Evolutionary conservation across 2,329 filamentous ascomycete species (phyloP).

Genomic region (Colletotrichum shisoi): DNA sequence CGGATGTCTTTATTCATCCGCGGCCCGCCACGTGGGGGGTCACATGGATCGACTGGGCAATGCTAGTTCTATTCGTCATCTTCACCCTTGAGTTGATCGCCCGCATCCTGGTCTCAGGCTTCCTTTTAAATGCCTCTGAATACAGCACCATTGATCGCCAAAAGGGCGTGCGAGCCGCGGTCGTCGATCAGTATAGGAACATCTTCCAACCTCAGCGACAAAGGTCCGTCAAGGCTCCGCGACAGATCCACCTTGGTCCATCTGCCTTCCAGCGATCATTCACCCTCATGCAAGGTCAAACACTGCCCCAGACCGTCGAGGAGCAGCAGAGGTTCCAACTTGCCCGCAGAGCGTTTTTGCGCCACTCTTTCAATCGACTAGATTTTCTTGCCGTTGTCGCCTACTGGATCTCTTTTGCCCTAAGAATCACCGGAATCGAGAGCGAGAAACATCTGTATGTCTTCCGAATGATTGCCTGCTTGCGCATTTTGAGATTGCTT

Average conservation of each 20-base stretch:
- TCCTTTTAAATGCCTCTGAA: conserved; percentile 87
- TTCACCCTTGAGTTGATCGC: conserved; percentile 87
- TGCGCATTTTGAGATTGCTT: conserved; percentile 90
- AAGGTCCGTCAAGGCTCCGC: conserved; percentile 66
- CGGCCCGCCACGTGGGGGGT: conserved; percentile 72
- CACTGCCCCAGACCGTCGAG: conserved; percentile 68
- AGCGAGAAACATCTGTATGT: conserved; percentile 77
- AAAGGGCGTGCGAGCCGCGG: conserved; percentile 74
- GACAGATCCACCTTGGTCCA: conserved; percentile 58
- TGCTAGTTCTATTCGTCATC: conserved; percentile 83
- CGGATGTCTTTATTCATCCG: conserved; percentile 71
- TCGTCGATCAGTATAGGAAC: conserved; percentile 77
- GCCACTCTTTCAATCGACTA: conserved; percentile 93
- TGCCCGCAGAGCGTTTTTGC: conserved; percentile 87
- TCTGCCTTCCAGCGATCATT: conserved; percentile 78
- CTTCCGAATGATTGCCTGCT: conserved; percentile 95
- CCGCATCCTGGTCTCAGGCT: conserved; percentile 89
- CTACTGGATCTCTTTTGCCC: conserved; percentile 88
- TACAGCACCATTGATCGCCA: conserved; percentile 90
- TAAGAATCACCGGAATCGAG: conserved; percentile 76
- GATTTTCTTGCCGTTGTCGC: conserved; percentile 95
- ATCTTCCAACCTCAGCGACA: conserved; percentile 85
- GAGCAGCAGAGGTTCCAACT: conserved; percentile 85
- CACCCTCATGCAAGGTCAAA: conserved; percentile 74
- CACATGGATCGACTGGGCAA: conserved; percentile 76